Conservation (phyloP, 2,329 filamentous ascomycete genomes). For the Cladorrhinum sp. region DNA sequence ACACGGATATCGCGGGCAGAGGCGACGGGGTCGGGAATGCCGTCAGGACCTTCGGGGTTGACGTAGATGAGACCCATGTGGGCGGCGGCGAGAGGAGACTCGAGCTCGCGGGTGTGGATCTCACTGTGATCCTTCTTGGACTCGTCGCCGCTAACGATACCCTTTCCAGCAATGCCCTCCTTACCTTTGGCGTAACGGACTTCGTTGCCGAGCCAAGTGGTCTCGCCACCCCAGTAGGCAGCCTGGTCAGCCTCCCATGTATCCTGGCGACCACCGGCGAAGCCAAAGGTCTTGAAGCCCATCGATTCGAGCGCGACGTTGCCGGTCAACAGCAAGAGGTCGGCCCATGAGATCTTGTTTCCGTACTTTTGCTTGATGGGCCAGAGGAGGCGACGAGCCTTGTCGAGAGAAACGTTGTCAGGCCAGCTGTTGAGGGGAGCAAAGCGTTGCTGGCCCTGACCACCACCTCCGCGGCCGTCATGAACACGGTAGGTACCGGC, state of each 20-base stretch:
- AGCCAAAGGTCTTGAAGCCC: constrained; percentile 72
- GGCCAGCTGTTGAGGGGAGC: constrained; percentile 81
- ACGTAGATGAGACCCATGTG: constrained; percentile 81
- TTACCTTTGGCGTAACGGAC: constrained; percentile 60
- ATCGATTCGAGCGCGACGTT: constrained; percentile 76
- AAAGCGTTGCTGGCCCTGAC: constrained; percentile 73
- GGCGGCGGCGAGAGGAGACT: constrained; percentile 64
- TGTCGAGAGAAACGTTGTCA: constrained; percentile 75
- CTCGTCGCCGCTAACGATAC: constrained; percentile 35
- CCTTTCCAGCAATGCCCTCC: constrained; percentile 39
- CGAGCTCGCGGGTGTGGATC: constrained; percentile 61
- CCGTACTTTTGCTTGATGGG: constrained; percentile 84
- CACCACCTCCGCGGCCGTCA: constrained; percentile 73
- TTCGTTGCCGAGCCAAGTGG: constrained; percentile 71
- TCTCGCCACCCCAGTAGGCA: constrained; percentile 74
- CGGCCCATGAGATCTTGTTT: constrained; percentile 78
- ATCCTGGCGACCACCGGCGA: constrained; percentile 68
- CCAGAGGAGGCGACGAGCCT: constrained; percentile 75
- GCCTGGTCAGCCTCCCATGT: constrained; percentile 74
- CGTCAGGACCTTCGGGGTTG: constrained; percentile 76
- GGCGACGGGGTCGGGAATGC: constrained; percentile 65
- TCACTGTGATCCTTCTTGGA: constrained; percentile 42
- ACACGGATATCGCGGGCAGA: constrained; percentile 69
- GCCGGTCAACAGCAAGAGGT: constrained; percentile 67
- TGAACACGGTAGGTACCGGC: constrained; percentile 74